Base-by-base conservation (phyloP, 305 asterid genomes). In the Galium porrigens region DNA sequence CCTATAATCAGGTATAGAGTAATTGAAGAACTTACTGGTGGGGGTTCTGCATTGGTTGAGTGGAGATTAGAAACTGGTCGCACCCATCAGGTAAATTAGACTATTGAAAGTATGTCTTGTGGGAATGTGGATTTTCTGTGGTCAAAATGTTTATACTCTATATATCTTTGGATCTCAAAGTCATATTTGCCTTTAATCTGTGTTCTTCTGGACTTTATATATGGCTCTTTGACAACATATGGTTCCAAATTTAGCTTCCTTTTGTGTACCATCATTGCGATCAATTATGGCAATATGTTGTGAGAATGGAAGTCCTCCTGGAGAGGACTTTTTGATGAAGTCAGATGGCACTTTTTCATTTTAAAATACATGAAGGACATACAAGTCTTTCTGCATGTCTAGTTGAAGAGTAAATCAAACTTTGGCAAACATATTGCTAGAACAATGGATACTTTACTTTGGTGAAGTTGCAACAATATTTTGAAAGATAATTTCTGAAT, bases 61-160 rank as follows among this genome's bases (percentile, higher is more conserved):
- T 90, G 97, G 97, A 90, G 87, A 73, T 77, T 90, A 65, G 97
- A 90, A 84, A 90, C 97, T 29, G 97, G 97, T 59, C 89, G 97
- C 61, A 88, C 97, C 65, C 97, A 90, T 79, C 96, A 88, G 95
- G 97, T 90, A 73, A 59, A 41, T 15, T 41, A 46, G 8, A 9
- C 27, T 20, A 4, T 18, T 20, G 42, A 30, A 18, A 59, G 18
- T 18, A 67, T 53, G 39, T 46, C 22, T 8, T 68, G 7, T 44
- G 17, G 14, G 27, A 25, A 20, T 22, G 9, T 6, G 33, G 39
- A 44, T 44, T 15, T 67, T 48, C 25, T 32, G 55, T 0, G 29
- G 54, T 36, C 22, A 68, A 60, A 68, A 6, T 14, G 42, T 18
- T 49, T 25, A 22, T 11, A 9, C 46, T 9, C 14, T 39, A 10